Percentiles rank a stretch among this genome's conserved stretches.
These are phyloP conservation scores for Sordariomycetes sp. DNA, from an alignment of 2,329 filamentous ascomycete species.

Conservation along the genomic window DNA sequence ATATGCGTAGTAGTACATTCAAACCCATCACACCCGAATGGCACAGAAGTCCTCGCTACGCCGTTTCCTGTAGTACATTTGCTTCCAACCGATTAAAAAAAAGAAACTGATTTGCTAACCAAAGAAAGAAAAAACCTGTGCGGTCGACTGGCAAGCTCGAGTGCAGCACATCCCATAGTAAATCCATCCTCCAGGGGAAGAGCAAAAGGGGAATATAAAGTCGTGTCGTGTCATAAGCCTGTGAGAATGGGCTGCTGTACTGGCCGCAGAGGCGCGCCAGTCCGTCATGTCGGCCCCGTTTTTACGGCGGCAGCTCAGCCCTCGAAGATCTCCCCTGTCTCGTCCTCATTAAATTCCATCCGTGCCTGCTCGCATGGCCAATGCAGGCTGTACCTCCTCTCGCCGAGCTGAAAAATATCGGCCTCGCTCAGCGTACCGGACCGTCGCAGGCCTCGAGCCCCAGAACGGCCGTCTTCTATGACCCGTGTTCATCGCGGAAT, in stretches of 20 bases:
- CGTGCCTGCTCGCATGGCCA: conserved; percentile 6
- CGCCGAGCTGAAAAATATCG: neutral
- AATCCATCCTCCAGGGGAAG: neutral
- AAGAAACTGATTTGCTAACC: neutral
- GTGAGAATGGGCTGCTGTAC: neutral
- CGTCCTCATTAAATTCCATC: neutral
- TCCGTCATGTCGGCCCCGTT: neutral
- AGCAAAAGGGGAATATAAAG: neutral
- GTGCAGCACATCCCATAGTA: neutral
- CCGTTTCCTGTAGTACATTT: neutral
- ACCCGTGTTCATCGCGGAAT: neutral
- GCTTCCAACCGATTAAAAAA: neutral
- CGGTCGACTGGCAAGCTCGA: neutral
- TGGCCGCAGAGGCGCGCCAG: neutral
- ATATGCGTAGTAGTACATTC: conserved; percentile 1
- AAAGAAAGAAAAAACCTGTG: neutral
- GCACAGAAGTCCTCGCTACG: neutral
- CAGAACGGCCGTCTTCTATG: neutral
- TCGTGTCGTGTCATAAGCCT: conserved; percentile 3
- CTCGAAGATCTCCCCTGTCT: neutral
- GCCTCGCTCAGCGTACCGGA: neutral
- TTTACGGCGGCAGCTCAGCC: conserved; percentile 8
- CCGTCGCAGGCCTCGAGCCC: neutral
- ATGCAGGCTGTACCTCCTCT: neutral
- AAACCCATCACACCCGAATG: neutral